Base-by-base conservation (phyloP, 2,329 filamentous ascomycete genomes). In the Karstenula rhodostoma region DNA sequence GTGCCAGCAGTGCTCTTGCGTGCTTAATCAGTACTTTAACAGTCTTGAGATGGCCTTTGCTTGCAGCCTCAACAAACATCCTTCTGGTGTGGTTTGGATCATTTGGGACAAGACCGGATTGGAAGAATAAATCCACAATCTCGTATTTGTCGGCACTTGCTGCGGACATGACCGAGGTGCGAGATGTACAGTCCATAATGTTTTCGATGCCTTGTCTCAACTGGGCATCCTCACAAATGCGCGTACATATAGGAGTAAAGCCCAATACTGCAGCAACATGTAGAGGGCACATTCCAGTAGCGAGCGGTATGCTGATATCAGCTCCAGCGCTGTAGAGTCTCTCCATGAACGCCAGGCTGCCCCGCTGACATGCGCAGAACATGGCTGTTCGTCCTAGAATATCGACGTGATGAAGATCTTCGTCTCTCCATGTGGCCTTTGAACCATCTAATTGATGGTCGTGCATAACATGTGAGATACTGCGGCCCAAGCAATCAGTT, bases 401-500 rank as follows among this genome's bases (percentile, higher is more conserved):
- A 40, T 59, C 57, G 1, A 5, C 12, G 8, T 25, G 51, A 44
- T 59, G 15, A 27, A 56, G 23, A 12, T 56, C 25, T n/a, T n/a
- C 32, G 7, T 55, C 37, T n/a, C 43, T 13, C 51, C 51, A 50
- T 9, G 17, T 19, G 13, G 27, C 19, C 10, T 49, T n/a, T 2
- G 4, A 35, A 8, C 51, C 51, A 2, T 35, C 4, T 2, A 1
- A 12, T 13, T 9, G 8, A 10, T 46, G 33, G 22, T 60, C 58
- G n/a, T 47, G 43, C 3, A 51, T 12, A 17, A 60, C 27, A n/a
- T 56, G 46, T 3, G 43, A 32, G n/a, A 52, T 25, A 22, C 46
- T 56, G 22, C 58, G 44, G 9, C 58, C 58, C 17, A 56, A 37
- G 25, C 52, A 60, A 15, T 60, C 53, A 12, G 22, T 40, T n/a